Percentiles rank a stretch among this genome's conserved stretches.
These are phyloP conservation scores for Saccharum hybrid DNA, from an alignment of 202 grass and related monocot species.

Conservation along the genomic window DNA sequence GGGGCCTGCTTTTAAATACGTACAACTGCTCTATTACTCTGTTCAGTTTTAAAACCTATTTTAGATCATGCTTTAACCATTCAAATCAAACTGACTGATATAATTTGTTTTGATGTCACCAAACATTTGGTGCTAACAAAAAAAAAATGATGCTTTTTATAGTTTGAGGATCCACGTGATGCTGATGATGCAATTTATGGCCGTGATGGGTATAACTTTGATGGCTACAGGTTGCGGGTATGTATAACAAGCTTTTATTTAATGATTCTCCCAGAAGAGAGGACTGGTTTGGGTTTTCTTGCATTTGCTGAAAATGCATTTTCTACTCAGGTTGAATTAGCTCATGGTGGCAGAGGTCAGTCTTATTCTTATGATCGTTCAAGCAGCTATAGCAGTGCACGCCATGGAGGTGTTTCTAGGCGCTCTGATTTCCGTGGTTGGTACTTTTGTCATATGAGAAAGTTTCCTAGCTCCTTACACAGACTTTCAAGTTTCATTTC, in stretches of 20 bases:
- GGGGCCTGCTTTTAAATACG: neutral
- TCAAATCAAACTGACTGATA: neutral
- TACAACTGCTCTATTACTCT: neutral
- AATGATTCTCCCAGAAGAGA: slow-evolving; percentile 9
- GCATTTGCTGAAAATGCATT: neutral
- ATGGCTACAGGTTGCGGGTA: slow-evolving; percentile 77
- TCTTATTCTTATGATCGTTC: slow-evolving; percentile 73
- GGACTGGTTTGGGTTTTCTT: neutral
- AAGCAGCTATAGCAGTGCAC: slow-evolving; percentile 67
- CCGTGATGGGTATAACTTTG: slow-evolving; percentile 93
- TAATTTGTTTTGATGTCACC: neutral
- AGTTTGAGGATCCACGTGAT: slow-evolving; percentile 90
- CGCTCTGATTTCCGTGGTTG: slow-evolving; percentile 81
- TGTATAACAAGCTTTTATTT: slow-evolving; percentile 31
- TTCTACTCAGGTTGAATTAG: slow-evolving; percentile 78
- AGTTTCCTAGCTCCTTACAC: slow-evolving; percentile 7
- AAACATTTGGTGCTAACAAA: slow-evolving; percentile 14
- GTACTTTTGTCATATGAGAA: slow-evolving; percentile 30
- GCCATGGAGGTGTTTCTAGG: slow-evolving; percentile 74
- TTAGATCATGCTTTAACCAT: neutral
- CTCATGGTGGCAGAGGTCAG: slow-evolving; percentile 84
- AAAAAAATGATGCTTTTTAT: slow-evolving; percentile 37
- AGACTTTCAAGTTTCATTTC: slow-evolving; percentile 26
- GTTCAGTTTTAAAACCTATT: neutral
- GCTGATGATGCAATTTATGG: slow-evolving; percentile 92